phyloP scores from a whole-genome alignment of 23 red algal species.

The Gracilaria caudata region DNA sequence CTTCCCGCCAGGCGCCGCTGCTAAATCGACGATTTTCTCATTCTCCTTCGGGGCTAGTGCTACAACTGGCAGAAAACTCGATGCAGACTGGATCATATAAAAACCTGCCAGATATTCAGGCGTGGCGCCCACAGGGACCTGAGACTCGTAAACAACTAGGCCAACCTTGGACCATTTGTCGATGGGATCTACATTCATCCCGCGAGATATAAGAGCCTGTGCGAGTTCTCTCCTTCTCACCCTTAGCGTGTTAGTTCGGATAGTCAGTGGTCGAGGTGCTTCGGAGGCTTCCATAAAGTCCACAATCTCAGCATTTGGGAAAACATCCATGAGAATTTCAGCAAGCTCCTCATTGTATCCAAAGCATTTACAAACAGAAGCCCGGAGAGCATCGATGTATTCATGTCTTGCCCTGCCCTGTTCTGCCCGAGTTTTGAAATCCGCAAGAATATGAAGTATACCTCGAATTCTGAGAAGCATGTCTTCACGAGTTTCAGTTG shows the following conservation, averaged over 20 bases:
- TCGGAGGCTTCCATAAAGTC: slow-evolving; percentile 98
- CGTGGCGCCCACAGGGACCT: slow-evolving; percentile 96
- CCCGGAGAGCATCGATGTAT: slow-evolving; percentile 60
- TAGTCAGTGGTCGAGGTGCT: slow-evolving; percentile 86
- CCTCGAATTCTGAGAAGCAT: slow-evolving; percentile 52
- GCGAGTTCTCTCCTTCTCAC: slow-evolving; percentile 85
- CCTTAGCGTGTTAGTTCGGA: slow-evolving; percentile 92
- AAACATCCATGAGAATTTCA: slow-evolving; percentile 85
- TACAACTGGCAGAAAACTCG: slow-evolving; percentile 89
- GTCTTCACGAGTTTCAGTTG: slow-evolving; percentile 54
- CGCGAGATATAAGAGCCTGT: slow-evolving; percentile 90
- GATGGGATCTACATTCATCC: slow-evolving; percentile 96
- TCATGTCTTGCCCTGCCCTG: slow-evolving; percentile 43
- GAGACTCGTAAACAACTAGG: slow-evolving; percentile 93
- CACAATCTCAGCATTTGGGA: slow-evolving; percentile 78
- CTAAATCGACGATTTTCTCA: slow-evolving; percentile 89
- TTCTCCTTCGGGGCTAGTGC: slow-evolving; percentile 89
- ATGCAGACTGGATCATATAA: slow-evolving; percentile 98
- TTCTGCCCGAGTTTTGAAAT: slow-evolving; percentile 68
- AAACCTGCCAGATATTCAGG: slow-evolving; percentile 98
- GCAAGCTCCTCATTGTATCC: slow-evolving; percentile 79
- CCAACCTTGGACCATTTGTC: slow-evolving; percentile 94
- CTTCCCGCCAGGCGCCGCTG: slow-evolving; percentile 95
- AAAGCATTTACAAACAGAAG: slow-evolving; percentile 65
- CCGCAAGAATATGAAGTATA: slow-evolving; percentile 66